Percentiles rank a stretch among this genome's conserved stretches.
Evolutionary conservation across 2,329 filamentous ascomycete species (phyloP).

Genomic region (Myriangium duriaei): DNA sequence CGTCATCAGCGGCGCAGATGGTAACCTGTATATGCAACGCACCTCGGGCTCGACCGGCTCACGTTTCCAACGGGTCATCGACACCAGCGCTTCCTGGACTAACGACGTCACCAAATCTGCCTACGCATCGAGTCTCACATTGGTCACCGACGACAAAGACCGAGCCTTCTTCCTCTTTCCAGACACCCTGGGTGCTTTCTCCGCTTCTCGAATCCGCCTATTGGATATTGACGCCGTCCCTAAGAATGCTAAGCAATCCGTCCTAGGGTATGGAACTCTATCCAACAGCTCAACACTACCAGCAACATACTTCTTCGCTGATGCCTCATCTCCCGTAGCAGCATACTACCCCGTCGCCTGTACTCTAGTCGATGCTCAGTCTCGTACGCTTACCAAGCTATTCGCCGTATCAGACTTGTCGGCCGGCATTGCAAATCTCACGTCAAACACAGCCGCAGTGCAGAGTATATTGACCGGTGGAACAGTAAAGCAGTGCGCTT

Average conservation of each 20-base stretch:
- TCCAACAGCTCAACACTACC: not conserved
- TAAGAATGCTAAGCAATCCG: not conserved
- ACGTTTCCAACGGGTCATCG: not conserved
- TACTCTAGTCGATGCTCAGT: not conserved
- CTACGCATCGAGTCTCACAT: not conserved
- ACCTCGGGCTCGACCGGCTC: not conserved
- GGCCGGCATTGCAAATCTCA: too few species aligned
- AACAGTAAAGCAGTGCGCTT: too few species aligned
- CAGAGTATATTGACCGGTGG: too few species aligned
- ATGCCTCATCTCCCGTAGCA: not conserved
- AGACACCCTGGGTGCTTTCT: not conserved
- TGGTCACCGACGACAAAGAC: conserved; percentile 3
- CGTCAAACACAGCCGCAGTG: too few species aligned
- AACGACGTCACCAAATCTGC: not conserved
- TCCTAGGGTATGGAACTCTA: conserved; percentile 2
- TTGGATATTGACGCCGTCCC: conserved; percentile 1
- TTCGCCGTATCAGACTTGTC: conserved; percentile 2
- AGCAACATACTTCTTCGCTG: not conserved
- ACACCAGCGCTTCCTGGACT: not conserved
- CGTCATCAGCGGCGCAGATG: conserved; percentile 3
- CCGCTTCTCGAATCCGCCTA: conserved; percentile 4
- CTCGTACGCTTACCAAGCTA: not conserved
- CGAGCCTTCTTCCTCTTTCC: conserved; percentile 3
- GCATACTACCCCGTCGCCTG: conserved; percentile 2
- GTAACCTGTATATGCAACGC: conserved; percentile 4